A percentile compares a stretch with the other conserved stretches of the same genome.
Evolutionary conservation across 495 filamentous ascomycete genomes (phyloP).

Genomic region (Aspergillus avenaceus): DNA sequence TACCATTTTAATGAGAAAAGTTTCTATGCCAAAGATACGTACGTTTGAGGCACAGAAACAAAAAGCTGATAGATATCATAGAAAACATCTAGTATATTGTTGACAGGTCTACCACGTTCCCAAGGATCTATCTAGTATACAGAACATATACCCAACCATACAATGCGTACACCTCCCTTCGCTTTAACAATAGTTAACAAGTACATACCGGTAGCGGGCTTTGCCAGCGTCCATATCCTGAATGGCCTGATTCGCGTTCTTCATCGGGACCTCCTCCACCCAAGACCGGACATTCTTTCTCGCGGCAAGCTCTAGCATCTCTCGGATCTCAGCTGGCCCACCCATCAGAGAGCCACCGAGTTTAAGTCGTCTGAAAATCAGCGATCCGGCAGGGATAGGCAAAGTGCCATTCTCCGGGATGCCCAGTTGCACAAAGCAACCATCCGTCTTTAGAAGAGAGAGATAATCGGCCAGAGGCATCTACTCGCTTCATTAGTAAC

Average conservation of each 20-base stretch:
- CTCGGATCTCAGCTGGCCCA: constrained; percentile 59
- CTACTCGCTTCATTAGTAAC: constrained; percentile 2
- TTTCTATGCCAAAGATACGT: too few species aligned
- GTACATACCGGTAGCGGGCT: constrained; percentile 65
- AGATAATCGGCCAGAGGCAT: constrained; percentile 69
- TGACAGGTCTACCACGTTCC: too few species aligned
- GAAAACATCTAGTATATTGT: too few species aligned
- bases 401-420: constrained; percentile 57
- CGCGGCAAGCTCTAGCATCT: constrained; percentile 70
- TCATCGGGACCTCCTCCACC: constrained; percentile 61
- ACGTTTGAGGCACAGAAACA: too few species aligned
- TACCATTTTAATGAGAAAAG: too few species aligned
- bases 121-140: too few species aligned
- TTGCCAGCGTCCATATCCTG: constrained; percentile 59
- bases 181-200: too few species aligned
- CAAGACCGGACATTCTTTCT: constrained; percentile 64
- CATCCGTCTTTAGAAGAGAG: constrained; percentile 55
- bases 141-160: too few species aligned
- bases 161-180: too few species aligned
- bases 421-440: constrained; percentile 71
- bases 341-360: constrained; percentile 64
- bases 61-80: too few species aligned
- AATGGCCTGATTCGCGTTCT: constrained; percentile 62
- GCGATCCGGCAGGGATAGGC: constrained; percentile 48
- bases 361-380: constrained; percentile 53